phyloP scores from a whole-genome alignment of 148 eudicot species.

The Rhododendron ovatum region DNA sequence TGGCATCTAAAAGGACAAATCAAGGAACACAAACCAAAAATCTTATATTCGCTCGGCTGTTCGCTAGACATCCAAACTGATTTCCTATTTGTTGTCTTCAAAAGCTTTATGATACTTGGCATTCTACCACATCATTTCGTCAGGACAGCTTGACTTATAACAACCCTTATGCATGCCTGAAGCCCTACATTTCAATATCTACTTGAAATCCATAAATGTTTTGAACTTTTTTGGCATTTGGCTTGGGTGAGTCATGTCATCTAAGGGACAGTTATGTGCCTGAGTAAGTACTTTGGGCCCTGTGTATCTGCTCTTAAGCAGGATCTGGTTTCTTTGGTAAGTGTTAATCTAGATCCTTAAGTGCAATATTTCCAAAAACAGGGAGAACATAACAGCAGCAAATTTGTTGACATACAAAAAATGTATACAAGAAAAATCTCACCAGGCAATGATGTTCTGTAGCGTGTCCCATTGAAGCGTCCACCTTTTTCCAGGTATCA shows the following conservation, averaged over 20 bases:
- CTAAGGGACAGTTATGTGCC: neutral
- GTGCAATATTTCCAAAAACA: neutral
- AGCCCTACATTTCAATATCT: neutral
- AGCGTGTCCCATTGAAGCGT: conserved; percentile 17
- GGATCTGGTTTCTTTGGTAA: neutral
- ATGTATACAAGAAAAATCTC: conserved; percentile 7
- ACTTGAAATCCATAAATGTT: neutral
- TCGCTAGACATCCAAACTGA: neutral
- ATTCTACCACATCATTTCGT: neutral
- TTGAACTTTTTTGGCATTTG: neutral
- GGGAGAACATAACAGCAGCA: neutral
- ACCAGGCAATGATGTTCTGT: conserved; percentile 56
- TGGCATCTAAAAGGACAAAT: neutral
- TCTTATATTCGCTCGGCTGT: neutral
- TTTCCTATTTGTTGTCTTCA: neutral
- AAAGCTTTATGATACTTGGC: neutral
- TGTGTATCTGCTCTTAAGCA: neutral
- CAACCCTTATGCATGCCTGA: neutral
- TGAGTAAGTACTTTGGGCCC: neutral
- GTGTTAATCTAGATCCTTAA: neutral
- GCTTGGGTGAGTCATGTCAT: neutral
- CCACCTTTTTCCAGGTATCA: conserved; percentile 46
- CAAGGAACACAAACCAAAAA: neutral
- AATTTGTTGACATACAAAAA: neutral
- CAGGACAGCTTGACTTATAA: neutral